Base-by-base conservation (phyloP, 345 rosid species). In the Gossypium raimondii region DNA sequence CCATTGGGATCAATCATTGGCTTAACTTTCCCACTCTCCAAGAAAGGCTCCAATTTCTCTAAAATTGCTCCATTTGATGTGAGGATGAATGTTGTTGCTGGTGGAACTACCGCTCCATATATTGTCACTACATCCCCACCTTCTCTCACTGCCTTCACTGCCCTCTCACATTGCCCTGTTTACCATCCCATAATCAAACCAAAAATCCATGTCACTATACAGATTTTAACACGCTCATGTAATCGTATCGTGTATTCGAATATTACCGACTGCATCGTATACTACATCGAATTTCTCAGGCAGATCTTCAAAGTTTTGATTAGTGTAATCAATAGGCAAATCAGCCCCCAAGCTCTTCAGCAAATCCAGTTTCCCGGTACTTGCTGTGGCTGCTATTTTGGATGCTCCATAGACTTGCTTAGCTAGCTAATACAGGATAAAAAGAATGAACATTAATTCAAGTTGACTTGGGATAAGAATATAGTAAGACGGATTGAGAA, bases 351-450 rank as follows among this genome's bases (percentile, higher is more conserved):
- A 78, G 79, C 88, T 94, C 87, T 70, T 91, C 72, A 94, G 62
- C 2, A 86, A 53, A 48, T 87, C 97, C 52, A 94, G 75, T 79
- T 94, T 92, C 57, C 85, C 84, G 13, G 97, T 83, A 72, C 98
- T 86, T 16, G 97, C 83, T 27, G 98, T 94, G 47, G 98, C 97
- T 59, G 92, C 97, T 57, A 94, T 84, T 77, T 47, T 89, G 20
- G 97, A 89, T 64, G 97, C 98, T 76, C 98, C 92, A 17, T 85
- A 94, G 1, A 89, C 94, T 8, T 94, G 93, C 81, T 89, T 92
- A 3, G 98, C 98, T 2, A 94, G 84, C 98, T 94, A 84, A n/a
- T 67, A 20, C 34, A 22, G 29, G 2, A 45, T 9, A 45, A 45
- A 45, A 34, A 34, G 41, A 34, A 34, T 4, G 41, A 34, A 5